Conservation (phyloP, 75 land plant genomes). For the Azolla pinnata region DNA sequence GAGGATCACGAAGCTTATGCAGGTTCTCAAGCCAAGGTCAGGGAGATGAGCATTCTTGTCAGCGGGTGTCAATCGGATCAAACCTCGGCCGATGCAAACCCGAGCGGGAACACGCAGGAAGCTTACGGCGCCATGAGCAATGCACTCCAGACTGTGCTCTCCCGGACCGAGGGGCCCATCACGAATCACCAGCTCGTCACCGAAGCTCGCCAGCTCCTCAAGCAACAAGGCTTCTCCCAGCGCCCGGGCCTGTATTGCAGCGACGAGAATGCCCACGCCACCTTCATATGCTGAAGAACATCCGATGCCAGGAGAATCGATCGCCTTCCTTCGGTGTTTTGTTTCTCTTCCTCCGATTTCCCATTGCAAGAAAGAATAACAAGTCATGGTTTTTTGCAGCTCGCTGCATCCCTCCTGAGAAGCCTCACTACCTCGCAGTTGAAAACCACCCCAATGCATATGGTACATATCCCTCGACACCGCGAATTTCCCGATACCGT, state of each 20-base stretch:
- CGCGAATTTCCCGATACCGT: too few species aligned
- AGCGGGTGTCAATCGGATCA: slow-evolving; percentile 77
- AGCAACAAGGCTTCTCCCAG: slow-evolving; percentile 42
- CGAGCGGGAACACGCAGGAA: slow-evolving; percentile 16
- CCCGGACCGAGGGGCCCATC: slow-evolving; percentile 27
- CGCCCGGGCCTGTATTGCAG: slow-evolving; percentile 78
- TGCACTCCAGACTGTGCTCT: slow-evolving; percentile 49
- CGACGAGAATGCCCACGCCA: slow-evolving; percentile 49
- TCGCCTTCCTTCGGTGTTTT: too few species aligned
- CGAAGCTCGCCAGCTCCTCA: slow-evolving; percentile 36
- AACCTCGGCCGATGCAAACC: slow-evolving; percentile 64
- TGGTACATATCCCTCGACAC: too few species aligned
- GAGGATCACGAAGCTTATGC: slow-evolving; percentile 56
- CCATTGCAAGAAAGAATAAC: too few species aligned
- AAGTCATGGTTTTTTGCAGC: too few species aligned
- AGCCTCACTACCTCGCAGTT: too few species aligned
- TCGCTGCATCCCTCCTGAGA: too few species aligned
- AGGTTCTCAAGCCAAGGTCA: slow-evolving; percentile 28
- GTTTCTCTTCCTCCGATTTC: too few species aligned
- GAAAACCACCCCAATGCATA: too few species aligned
- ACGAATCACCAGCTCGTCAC: slow-evolving; percentile 50
- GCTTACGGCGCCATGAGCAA: slow-evolving; percentile 79
- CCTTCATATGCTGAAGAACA: slow-evolving; percentile 31
- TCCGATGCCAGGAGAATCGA: not conserved
- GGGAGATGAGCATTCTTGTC: slow-evolving; percentile 49